Evolutionary conservation across 257 asterid genomes (phyloP).

Genomic region (Solanum lycopersicoides): DNA sequence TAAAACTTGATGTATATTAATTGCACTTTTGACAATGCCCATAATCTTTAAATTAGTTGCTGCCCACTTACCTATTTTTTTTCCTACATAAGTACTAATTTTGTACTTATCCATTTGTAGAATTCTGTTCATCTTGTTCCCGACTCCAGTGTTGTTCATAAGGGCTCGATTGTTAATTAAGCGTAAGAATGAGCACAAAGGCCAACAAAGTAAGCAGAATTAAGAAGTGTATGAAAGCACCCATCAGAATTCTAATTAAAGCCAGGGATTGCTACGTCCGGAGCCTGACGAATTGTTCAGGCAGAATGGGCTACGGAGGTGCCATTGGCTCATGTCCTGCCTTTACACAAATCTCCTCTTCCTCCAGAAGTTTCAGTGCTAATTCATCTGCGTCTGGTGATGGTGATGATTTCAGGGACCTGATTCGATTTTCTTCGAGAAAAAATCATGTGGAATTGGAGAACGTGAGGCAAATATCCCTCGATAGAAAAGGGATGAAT

Average conservation of each 20-base stretch:
- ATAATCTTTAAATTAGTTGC: neutral
- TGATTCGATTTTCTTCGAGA: constrained; percentile 32
- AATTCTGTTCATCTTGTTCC: neutral
- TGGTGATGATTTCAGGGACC: constrained; percentile 35
- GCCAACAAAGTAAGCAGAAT: constrained; percentile 10
- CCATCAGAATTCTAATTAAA: constrained; percentile 20
- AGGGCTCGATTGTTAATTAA: neutral
- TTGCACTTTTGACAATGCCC: neutral
- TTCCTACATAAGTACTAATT: neutral
- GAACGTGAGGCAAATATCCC: neutral
- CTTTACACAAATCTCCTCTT: neutral
- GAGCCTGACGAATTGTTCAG: constrained; percentile 28
- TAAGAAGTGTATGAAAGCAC: constrained; percentile 25
- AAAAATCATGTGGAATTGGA: constrained; percentile 4
- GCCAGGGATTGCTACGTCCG: constrained; percentile 41
- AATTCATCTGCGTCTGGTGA: constrained; percentile 7
- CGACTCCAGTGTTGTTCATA: neutral
- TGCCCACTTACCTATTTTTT: neutral
- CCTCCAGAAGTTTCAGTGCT: constrained; percentile 26
- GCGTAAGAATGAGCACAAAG: constrained; percentile 7
- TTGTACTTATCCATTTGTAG: neutral
- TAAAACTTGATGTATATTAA: no score
- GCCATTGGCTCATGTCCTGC: constrained; percentile 18
- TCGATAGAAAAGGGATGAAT: neutral
- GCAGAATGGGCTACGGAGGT: constrained; percentile 11